Conservation (phyloP, 129 eudicot genomes). For the Pittosporum tobira region DNA sequence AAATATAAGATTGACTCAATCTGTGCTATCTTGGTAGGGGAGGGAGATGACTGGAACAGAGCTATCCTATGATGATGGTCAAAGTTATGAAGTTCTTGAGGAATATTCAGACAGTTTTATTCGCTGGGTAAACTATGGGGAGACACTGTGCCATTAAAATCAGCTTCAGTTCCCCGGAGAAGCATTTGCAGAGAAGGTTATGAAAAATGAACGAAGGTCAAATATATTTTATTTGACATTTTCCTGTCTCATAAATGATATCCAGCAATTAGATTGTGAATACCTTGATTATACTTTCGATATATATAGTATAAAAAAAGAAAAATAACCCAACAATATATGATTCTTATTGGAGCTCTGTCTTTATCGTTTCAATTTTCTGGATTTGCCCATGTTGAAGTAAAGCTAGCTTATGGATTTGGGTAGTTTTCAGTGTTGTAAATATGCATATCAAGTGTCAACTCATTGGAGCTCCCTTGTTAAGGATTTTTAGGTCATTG, state of each 20-base stretch:
- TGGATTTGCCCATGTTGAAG: background rate
- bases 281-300: constrained; percentile 14
- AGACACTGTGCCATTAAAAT: constrained; percentile 55
- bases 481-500: constrained; percentile 14
- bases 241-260: constrained; percentile 3
- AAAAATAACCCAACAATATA: constrained; percentile 34
- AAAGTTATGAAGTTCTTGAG: constrained; percentile 33
- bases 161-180: background rate
- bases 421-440: constrained; percentile 28
- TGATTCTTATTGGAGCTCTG: constrained; percentile 41
- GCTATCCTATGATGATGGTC: constrained; percentile 20
- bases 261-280: constrained; percentile 13
- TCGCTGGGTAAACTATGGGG: constrained; percentile 64
- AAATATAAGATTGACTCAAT: background rate
- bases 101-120: constrained; percentile 69
- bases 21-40: constrained; percentile 32
- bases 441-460: constrained; percentile 16
- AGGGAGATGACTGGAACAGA: constrained; percentile 44
- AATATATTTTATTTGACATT: background rate
- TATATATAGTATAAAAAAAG: constrained; percentile 18
- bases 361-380: background rate
- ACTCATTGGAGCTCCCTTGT: constrained; percentile 22
- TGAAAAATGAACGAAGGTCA: too few relatives aligned
- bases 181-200: background rate
- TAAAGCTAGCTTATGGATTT: constrained; percentile 2